phyloP scores from a whole-genome alignment of 1,284 basidiomycete species.

The Boletus hoseneyae region DNA sequence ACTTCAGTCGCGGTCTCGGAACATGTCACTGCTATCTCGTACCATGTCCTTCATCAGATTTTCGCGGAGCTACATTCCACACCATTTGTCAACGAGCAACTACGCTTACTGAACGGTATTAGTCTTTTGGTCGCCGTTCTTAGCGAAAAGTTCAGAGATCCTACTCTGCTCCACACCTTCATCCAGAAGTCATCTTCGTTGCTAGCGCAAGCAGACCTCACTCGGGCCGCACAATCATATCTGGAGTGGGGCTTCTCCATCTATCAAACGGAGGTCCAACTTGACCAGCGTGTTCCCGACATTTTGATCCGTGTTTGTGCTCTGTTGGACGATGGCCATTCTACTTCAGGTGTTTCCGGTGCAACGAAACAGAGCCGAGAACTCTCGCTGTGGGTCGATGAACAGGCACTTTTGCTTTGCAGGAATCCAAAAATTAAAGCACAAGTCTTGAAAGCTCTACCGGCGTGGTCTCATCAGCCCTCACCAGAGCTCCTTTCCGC shows the following conservation, averaged over 20 bases:
- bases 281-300: conserved; percentile 56
- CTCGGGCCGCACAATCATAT: conserved; percentile 66
- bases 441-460: conserved; percentile 54
- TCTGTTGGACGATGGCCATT: conserved; percentile 49
- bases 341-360: conserved; percentile 32
- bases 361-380: conserved; percentile 39
- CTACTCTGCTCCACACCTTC: conserved; percentile 61
- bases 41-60: conserved; percentile 74
- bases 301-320: conserved; percentile 63
- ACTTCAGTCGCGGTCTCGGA: conserved; percentile 36
- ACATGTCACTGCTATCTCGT: conserved; percentile 54
- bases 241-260: conserved; percentile 71
- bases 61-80: conserved; percentile 65
- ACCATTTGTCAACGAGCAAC: conserved; percentile 85
- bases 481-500: conserved; percentile 43
- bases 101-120: conserved; percentile 72
- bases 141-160: conserved; percentile 51
- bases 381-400: conserved; percentile 64
- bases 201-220: conserved; percentile 67
- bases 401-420: conserved; percentile 44
- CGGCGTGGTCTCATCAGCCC: conserved; percentile 69
- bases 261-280: conserved; percentile 39
- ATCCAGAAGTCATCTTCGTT: conserved; percentile 66
- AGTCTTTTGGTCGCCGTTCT: conserved; percentile 69
- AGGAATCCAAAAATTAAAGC: conserved; percentile 37